These are phyloP conservation scores for Bothriochloa decipiens DNA, from an alignment of 176 grass and related monocot species.

Conservation along the genomic window DNA sequence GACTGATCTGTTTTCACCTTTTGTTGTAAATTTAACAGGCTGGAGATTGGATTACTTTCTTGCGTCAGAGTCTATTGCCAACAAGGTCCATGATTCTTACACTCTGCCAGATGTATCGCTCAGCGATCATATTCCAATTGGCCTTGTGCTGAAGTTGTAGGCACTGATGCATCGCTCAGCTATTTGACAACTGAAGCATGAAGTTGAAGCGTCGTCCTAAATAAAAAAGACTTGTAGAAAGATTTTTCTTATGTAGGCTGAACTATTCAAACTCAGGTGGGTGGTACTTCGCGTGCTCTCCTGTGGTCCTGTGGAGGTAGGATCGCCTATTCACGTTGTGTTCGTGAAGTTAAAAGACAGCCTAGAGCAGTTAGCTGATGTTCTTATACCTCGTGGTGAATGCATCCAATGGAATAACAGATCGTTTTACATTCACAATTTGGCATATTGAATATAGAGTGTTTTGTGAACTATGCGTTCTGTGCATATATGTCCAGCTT, in stretches of 20 bases:
- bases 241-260: slow-evolving; percentile 16
- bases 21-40: slow-evolving; percentile 53
- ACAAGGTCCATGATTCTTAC: slow-evolving; percentile 77
- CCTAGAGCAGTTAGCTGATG: background rate
- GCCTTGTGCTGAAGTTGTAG: slow-evolving; percentile 73
- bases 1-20: background rate
- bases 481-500: background rate
- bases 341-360: background rate
- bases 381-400: slow-evolving; percentile 1
- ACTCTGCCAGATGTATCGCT: slow-evolving; percentile 73
- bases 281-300: background rate
- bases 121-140: slow-evolving; percentile 90
- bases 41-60: slow-evolving; percentile 92
- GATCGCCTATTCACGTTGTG: background rate
- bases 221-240: slow-evolving; percentile 16
- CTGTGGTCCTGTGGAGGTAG: background rate
- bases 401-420: background rate
- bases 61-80: slow-evolving; percentile 55
- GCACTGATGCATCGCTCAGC: background rate
- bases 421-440: background rate
- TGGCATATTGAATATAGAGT: background rate
- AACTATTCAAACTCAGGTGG: background rate
- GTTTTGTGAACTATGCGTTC: background rate
- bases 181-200: background rate
- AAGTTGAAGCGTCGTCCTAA: background rate